Base-by-base conservation (phyloP, 2,329 filamentous ascomycete species). In the Dendrostoma leiphaemia region DNA sequence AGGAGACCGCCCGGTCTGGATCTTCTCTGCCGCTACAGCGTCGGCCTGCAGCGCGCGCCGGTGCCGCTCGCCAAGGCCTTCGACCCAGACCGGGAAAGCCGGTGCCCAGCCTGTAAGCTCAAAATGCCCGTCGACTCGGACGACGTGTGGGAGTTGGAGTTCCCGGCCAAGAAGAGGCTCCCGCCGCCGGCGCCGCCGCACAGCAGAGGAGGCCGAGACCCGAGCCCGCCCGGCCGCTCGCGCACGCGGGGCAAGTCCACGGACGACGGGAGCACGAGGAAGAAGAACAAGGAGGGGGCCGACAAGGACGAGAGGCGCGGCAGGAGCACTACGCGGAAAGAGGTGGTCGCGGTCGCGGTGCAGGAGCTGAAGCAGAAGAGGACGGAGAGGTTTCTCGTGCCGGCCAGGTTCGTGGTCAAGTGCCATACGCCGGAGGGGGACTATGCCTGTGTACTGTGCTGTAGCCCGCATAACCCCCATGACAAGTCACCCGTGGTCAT, bases 1-100 rank as follows among this genome's bases (percentile, higher is more conserved):
- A 53, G 55, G n/a, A 56, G 48, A 4, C 54, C 26, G 43, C 34
- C 17, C 6, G n/a, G 49, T 4, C 34, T 32, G 13, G 51, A 41
- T 13, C 38, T 71, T 2, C 71, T 68, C 49, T 72, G 69, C 55
- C 63, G 60, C 15, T 69, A 68, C 48, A 67, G 67, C 17, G 52
- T 63, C 7, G 61, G 65, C 8, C 59, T 71, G 5, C 69, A 72
- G 56, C 61, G 59, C 23, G 57, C 60, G n/a, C 47, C 61, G 29
- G 59, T 63, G 48, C 62, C 60, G 0, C 48, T 69, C 3, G 61
- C 61, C 7, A 48, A 53, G 6, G 56, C 57, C 0, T 63, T 63
- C 1, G 59, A 58, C 13, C 56, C 56, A 41, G 60, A 61, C 21
- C 44, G 35, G 31, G 44, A 46, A 26, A 55, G 59, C 46, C 41